phyloP scores from a whole-genome alignment of 208 protist genomes.

The Sergeia podlipaevii region DNA sequence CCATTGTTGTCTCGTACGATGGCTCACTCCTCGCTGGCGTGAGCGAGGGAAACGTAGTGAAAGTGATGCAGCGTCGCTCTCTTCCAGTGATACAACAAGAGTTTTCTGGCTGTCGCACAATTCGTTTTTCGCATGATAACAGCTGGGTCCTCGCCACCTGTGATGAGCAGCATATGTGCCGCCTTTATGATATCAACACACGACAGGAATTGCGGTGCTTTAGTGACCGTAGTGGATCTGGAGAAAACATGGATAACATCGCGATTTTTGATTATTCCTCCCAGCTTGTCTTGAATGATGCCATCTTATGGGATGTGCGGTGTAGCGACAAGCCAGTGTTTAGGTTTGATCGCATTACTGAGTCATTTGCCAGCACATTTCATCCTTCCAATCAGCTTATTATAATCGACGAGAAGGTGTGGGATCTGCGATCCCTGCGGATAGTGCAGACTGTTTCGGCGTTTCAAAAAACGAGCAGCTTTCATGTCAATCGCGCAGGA shows the following conservation, averaged over 20 bases:
- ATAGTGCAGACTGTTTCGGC: constrained; percentile 71
- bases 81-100: constrained; percentile 57
- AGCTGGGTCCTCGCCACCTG: constrained; percentile 48
- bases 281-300: constrained; percentile 78
- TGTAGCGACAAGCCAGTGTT: constrained; percentile 64
- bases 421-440: constrained; percentile 74
- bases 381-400: constrained; percentile 71
- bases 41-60: constrained; percentile 20
- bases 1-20: constrained; percentile 55
- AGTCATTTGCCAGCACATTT: constrained; percentile 74
- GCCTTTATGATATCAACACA: constrained; percentile 63
- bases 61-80: constrained; percentile 53
- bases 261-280: constrained; percentile 75
- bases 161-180: constrained; percentile 54
- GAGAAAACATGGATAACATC: constrained; percentile 70
- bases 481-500: constrained; percentile 44
- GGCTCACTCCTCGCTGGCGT: constrained; percentile 45
- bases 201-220: constrained; percentile 52
- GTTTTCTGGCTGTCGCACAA: constrained; percentile 42
- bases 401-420: constrained; percentile 84
- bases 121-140: constrained; percentile 71
- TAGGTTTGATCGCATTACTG: constrained; percentile 84
- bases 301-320: constrained; percentile 82
- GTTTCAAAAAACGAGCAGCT: constrained; percentile 74
- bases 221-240: constrained; percentile 60